A percentile compares a stretch with the other conserved stretches of the same genome.
Evolutionary conservation across 257 asterid species (phyloP).

Genomic region (Fraxinus cuspidata): DNA sequence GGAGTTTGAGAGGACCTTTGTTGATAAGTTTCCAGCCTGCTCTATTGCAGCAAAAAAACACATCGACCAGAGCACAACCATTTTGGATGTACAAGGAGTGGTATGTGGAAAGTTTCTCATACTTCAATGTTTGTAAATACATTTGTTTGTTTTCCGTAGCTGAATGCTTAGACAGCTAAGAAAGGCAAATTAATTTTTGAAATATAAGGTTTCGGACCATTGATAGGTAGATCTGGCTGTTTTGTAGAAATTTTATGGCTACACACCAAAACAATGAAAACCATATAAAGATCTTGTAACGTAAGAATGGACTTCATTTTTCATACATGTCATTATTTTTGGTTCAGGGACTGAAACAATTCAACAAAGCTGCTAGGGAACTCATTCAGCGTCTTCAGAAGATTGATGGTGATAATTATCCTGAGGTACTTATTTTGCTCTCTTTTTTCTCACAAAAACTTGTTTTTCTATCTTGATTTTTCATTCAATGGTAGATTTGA

Average conservation of each 20-base stretch:
- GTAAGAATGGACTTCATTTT: background rate
- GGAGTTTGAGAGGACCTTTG: slow-evolving; percentile 92
- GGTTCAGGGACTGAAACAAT: slow-evolving; percentile 79
- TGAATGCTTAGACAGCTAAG: background rate
- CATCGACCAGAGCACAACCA: slow-evolving; percentile 96
- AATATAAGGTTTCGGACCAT: background rate
- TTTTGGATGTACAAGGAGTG: slow-evolving; percentile 98
- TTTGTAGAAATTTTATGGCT: background rate
- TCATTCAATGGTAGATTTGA: slow-evolving; percentile 1
- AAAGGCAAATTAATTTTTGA: background rate
- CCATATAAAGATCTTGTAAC: background rate
- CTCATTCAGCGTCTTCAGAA: slow-evolving; percentile 87
- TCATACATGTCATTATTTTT: background rate
- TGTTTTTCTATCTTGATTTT: background rate
- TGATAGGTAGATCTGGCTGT: background rate
- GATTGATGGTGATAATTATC: slow-evolving; percentile 91
- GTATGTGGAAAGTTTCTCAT: slow-evolving; percentile 36
- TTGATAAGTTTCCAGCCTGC: slow-evolving; percentile 88
- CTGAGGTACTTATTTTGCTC: slow-evolving; percentile 56
- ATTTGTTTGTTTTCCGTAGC: background rate
- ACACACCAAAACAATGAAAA: background rate
- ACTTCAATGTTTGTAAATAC: background rate
- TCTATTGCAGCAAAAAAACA: slow-evolving; percentile 81
- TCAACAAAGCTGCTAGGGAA: slow-evolving; percentile 87
- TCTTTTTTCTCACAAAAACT: background rate